Conservation (phyloP, 1,284 basidiomycete genomes). For the Phellopilus nigrolimitatus region DNA sequence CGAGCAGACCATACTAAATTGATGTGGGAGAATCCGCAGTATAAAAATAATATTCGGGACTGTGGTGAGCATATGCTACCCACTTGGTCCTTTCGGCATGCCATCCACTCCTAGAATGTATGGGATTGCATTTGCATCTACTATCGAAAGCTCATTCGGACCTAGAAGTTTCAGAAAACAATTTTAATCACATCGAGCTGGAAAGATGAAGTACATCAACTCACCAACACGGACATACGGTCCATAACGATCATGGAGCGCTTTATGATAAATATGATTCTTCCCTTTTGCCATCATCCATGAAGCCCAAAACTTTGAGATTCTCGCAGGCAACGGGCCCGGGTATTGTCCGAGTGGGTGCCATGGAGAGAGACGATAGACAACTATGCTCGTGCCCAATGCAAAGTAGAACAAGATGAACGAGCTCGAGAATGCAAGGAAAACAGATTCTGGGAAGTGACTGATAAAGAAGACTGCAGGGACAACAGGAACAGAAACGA, state of each 20-base stretch:
- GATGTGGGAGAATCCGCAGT: conserved; percentile 33
- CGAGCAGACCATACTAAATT: conserved; percentile 23
- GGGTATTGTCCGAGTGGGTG: too few relatives aligned
- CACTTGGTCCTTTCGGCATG: too few relatives aligned
- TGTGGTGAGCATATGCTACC: too few relatives aligned
- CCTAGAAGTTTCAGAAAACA: conserved; percentile 26
- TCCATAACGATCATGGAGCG: conserved; percentile 22
- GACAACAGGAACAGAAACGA: conserved; percentile 1
- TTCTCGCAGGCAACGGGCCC: too few relatives aligned
- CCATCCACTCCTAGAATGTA: conserved; percentile 29
- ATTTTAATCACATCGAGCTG: neutral
- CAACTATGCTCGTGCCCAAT: conserved; percentile 19
- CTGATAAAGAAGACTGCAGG: neutral
- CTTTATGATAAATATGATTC: conserved; percentile 9
- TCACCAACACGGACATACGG: conserved; percentile 24
- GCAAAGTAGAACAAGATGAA: conserved; percentile 19
- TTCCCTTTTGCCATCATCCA: too few relatives aligned
- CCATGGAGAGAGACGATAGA: too few relatives aligned
- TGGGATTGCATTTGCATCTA: conserved; percentile 27
- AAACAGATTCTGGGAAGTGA: conserved; percentile 21
- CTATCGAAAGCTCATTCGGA: conserved; percentile 34
- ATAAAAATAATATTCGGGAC: too few relatives aligned
- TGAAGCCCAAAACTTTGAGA: too few relatives aligned
- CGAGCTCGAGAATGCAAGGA: conserved; percentile 19
- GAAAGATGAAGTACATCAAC: neutral